Evolutionary conservation across 352 stramenopile species (phyloP).

Genomic region (Globisporangium sylvaticum): DNA sequence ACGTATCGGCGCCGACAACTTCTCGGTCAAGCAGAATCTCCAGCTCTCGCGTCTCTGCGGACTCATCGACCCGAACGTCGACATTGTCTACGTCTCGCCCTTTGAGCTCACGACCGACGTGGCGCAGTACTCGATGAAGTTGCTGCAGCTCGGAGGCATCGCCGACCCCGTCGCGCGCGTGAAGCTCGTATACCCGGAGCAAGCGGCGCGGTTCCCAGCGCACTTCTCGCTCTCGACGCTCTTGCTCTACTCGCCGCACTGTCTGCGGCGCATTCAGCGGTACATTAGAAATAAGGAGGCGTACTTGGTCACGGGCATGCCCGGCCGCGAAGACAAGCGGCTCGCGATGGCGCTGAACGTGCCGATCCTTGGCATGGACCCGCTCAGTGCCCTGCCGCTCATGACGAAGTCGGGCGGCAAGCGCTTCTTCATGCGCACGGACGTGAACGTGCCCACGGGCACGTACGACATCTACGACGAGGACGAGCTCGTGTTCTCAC

Average conservation of each 20-base stretch:
- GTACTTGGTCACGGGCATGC: conserved; percentile 72
- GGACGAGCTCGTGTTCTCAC: conserved; percentile 74
- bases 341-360: conserved; percentile 76
- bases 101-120: conserved; percentile 78
- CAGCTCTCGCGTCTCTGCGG: conserved; percentile 75
- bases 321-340: conserved; percentile 75
- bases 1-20: conserved; percentile 63
- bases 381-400: conserved; percentile 41
- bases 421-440: conserved; percentile 72
- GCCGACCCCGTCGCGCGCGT: conserved; percentile 54
- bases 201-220: conserved; percentile 68
- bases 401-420: conserved; percentile 80
- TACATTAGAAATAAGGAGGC: conserved; percentile 58
- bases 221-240: conserved; percentile 81
- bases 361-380: conserved; percentile 66
- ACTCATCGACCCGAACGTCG: conserved; percentile 65
- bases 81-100: conserved; percentile 86
- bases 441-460: conserved; percentile 84
- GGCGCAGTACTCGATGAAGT: conserved; percentile 78
- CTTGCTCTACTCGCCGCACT: conserved; percentile 83
- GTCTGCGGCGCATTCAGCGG: conserved; percentile 58
- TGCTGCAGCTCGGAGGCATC: conserved; percentile 78
- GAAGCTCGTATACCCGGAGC: conserved; percentile 82
- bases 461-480: conserved; percentile 89
- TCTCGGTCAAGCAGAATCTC: conserved; percentile 76